A percentile compares a stretch with the other conserved stretches of the same genome.
Conservation (phyloP, 495 filamentous ascomycete species). For the Aspergillus ostianus region DNA sequence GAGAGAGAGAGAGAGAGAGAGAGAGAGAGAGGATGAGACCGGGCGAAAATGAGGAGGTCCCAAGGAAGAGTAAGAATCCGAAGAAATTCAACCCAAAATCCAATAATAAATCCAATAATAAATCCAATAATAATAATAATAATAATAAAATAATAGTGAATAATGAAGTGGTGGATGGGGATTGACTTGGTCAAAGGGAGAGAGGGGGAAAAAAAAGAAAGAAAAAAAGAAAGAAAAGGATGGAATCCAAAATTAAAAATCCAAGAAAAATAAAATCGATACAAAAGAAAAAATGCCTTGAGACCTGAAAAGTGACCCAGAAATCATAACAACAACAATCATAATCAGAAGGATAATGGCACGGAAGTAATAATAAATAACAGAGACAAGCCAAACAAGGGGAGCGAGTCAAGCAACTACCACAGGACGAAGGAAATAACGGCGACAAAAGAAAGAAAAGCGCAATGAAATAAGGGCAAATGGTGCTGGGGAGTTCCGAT, state of each 20-base stretch:
- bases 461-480: constrained; percentile 2
- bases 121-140: constrained; percentile 4
- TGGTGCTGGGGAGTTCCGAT: not conserved
- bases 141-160: constrained; percentile 1
- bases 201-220: constrained; percentile 7
- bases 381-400: constrained; percentile 12
- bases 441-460: too few relatives aligned
- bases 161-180: not conserved
- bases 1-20: constrained; percentile 13
- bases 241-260: not conserved
- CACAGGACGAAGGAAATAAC: too few relatives aligned
- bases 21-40: not conserved
- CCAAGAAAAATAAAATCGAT: constrained; percentile 8
- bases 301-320: not conserved
- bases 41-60: not conserved
- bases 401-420: constrained; percentile 3
- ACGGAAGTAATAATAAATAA: too few relatives aligned
- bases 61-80: not conserved
- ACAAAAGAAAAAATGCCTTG: constrained; percentile 2
- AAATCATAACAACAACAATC: not conserved
- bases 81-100: not conserved
- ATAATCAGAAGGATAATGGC: too few relatives aligned
- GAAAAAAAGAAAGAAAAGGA: constrained; percentile 1
- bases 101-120: constrained; percentile 3
- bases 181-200: constrained; percentile 4